A percentile compares a stretch with the other conserved stretches of the same genome.
phyloP scores from a whole-genome alignment of 805 yeast species.

The Lipomyces kockii region DNA sequence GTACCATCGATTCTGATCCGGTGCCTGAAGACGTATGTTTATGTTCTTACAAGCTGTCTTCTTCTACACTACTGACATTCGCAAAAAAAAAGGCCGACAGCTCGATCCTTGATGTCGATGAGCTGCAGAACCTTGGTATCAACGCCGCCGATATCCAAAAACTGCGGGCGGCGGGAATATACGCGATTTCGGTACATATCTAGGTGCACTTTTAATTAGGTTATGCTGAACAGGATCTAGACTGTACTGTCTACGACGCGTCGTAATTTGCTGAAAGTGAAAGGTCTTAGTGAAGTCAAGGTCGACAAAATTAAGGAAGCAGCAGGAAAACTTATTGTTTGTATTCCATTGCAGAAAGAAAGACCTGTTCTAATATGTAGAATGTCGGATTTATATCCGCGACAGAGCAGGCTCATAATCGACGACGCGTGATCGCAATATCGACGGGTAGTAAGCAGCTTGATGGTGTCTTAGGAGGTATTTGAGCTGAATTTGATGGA shows the following conservation, averaged over 20 bases:
- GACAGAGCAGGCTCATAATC: slow-evolving; percentile 64
- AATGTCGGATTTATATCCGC: slow-evolving; percentile 78
- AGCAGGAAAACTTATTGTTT: slow-evolving; percentile 61
- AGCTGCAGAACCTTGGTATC: slow-evolving; percentile 53
- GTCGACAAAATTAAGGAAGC: slow-evolving; percentile 78
- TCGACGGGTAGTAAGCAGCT: slow-evolving; percentile 75
- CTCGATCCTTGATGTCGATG: slow-evolving; percentile 37
- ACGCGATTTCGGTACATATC: slow-evolving; percentile 62
- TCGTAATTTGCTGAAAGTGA: slow-evolving; percentile 64
- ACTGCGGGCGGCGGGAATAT: slow-evolving; percentile 68
- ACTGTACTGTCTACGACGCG: slow-evolving; percentile 65
- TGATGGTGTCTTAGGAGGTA: slow-evolving; percentile 66
- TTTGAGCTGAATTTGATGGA: neutral
- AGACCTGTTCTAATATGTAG: slow-evolving; percentile 38
- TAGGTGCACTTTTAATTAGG: slow-evolving; percentile 14
- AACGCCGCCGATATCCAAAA: slow-evolving; percentile 73
- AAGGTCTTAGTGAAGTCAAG: slow-evolving; percentile 75
- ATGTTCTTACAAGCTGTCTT: neutral
- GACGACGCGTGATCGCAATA: slow-evolving; percentile 65
- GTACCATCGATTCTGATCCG: slow-evolving; percentile 19
- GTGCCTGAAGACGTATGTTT: slow-evolving; percentile 5
- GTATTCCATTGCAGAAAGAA: slow-evolving; percentile 43
- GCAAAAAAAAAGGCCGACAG: slow-evolving; percentile 8
- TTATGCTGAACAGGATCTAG: slow-evolving; percentile 39
- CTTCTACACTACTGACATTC: neutral